Evolutionary conservation across 106 monocot species (phyloP), one percentile per base, ranked within the genome.

Genomic region (Platanthera zijinensis): DNA sequence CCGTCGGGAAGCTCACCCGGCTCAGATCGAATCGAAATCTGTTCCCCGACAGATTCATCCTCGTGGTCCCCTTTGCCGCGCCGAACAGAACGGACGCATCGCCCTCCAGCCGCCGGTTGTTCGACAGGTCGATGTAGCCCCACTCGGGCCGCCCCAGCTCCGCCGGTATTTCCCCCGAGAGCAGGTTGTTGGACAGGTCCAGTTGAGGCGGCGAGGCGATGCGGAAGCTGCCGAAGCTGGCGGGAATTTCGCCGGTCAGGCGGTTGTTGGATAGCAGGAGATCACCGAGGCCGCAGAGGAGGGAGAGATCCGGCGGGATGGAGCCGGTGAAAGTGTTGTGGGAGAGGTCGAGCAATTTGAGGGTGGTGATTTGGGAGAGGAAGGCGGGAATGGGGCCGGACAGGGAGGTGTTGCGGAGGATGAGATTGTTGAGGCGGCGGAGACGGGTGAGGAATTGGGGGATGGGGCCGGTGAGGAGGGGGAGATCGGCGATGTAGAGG

Each of bases 181-280:
- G 79, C 2, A 2, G 8, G 72, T 86, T 86, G 79, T 79, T 72
- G 2, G 82, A 86, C 47, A 86, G 76, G 45, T 61, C 19, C 17
- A 86, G 79, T 5, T 67, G 57, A 0, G 74, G 66, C 1, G 67
- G 15, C 0, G 62, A 30, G 7, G 3, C 3, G 0, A 4, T 50
- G 10, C 25, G 48, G 21, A 86, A 79, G 5, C 6, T 51, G 1
- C 77, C 79, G 69, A 83, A 75, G 32, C 80, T 52, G 53, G 30
- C 64, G 7, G 86, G 86, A 22, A 86, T 82, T 53, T 67, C 0
- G 3, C 92, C 89, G 61, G 76, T 81, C 22, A 92, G 84, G 4
- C 48, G 72, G 81, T 89, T 88, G 67, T 78, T 76, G 59, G 77
- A 74, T 30, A 86, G 51, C 52, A 79, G 66, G 71, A 92, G n/a